A percentile compares a stretch with the other conserved stretches of the same genome.
These are phyloP conservation scores for Takashimella koratensis DNA, from an alignment of 1,284 basidiomycete species.

Conservation along the genomic window DNA sequence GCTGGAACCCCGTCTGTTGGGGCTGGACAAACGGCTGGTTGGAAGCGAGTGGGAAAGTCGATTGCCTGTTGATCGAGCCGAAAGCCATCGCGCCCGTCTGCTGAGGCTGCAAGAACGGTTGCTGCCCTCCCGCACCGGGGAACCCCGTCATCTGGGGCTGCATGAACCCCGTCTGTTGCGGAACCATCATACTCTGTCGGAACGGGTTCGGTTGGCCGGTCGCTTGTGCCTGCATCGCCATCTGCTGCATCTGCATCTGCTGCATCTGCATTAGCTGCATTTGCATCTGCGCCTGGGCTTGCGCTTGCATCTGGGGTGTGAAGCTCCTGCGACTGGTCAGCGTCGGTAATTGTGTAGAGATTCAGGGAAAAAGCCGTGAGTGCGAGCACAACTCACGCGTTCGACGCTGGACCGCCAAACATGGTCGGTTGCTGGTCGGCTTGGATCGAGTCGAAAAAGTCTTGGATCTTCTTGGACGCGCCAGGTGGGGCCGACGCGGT, in stretches of 20 bases:
- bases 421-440: constrained; percentile 58
- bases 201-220: constrained; percentile 65
- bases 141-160: constrained; percentile 63
- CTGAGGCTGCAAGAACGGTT: constrained; percentile 50
- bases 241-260: constrained; percentile 10
- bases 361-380: neutral
- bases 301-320: constrained; percentile 5
- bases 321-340: neutral
- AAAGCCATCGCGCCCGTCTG: constrained; percentile 44
- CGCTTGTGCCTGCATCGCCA: constrained; percentile 24
- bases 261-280: neutral
- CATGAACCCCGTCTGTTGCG: constrained; percentile 56
- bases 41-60: constrained; percentile 32
- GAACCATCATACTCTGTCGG: constrained; percentile 54
- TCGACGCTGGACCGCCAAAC: constrained; percentile 31
- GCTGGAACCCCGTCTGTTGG: constrained; percentile 22
- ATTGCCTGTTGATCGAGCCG: constrained; percentile 49
- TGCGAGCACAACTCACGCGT: neutral
- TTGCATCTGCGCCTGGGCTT: constrained; percentile 7
- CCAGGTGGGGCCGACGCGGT: constrained; percentile 29
- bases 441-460: constrained; percentile 92
- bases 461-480: constrained; percentile 56
- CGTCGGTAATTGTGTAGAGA: neutral
- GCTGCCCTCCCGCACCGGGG: constrained; percentile 37
- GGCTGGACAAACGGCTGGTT: constrained; percentile 53